These are phyloP conservation scores for Pholiota adiposa DNA, from an alignment of 1,284 basidiomycete genomes.

Conservation along the genomic window DNA sequence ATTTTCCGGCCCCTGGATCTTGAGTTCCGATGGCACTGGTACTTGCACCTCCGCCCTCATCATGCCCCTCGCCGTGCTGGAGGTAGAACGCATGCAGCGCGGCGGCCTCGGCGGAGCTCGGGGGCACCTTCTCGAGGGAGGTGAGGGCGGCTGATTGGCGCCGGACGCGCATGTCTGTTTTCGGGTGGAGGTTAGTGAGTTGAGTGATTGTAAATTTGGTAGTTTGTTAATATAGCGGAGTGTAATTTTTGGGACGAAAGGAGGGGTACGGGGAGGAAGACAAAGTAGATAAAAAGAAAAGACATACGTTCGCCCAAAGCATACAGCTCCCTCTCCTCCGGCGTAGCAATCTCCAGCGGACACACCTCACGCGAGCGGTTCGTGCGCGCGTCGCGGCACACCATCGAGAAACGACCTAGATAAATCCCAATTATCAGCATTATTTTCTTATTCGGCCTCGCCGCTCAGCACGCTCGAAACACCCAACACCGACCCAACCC, in stretches of 20 bases:
- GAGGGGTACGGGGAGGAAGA: too few species aligned
- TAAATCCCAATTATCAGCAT: too few species aligned
- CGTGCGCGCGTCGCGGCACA: slow-evolving; percentile 74
- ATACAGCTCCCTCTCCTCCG: slow-evolving; percentile 68
- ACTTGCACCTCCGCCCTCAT: slow-evolving; percentile 22
- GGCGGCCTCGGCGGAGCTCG: slow-evolving; percentile 67
- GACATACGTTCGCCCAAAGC: slow-evolving; percentile 69
- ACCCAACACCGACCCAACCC: too few species aligned
- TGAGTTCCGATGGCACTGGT: background rate
- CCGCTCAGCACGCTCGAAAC: too few species aligned
- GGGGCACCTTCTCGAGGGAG: slow-evolving; percentile 73
- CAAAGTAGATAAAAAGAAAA: background rate
- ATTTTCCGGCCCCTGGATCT: too few species aligned
- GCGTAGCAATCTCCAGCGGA: slow-evolving; percentile 59
- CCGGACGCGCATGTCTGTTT: slow-evolving; percentile 51
- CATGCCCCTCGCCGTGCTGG: slow-evolving; percentile 41
- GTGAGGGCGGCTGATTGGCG: slow-evolving; percentile 55
- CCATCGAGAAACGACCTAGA: slow-evolving; percentile 74
- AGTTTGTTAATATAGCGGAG: too few species aligned
- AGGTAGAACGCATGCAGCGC: slow-evolving; percentile 74
- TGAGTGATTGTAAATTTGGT: too few species aligned
- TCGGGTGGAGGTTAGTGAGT: too few species aligned
- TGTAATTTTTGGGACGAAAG: too few species aligned
- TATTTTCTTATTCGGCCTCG: too few species aligned
- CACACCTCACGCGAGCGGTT: slow-evolving; percentile 71